These are phyloP conservation scores for Talaromyces sp. DNA, from an alignment of 2,329 filamentous ascomycete genomes.

Conservation along the genomic window DNA sequence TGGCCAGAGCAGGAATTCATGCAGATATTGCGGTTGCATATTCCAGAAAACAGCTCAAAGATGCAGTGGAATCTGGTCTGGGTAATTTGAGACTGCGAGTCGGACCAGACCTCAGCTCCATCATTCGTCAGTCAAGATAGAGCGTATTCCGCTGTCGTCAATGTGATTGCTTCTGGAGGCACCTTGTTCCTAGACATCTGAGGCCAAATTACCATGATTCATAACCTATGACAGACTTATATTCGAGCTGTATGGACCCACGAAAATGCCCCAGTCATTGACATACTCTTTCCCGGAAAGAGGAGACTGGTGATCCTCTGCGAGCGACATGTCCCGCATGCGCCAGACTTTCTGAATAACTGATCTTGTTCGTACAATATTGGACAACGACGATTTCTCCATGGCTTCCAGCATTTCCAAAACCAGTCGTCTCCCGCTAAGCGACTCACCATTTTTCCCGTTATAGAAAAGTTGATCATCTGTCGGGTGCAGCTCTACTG, in stretches of 20 bases:
- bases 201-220: background rate
- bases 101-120: background rate
- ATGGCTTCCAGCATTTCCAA: constrained; percentile 42
- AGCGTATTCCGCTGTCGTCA: background rate
- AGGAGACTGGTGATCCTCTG: constrained; percentile 15
- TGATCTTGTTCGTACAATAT: constrained; percentile 44
- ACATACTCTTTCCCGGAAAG: constrained; percentile 19
- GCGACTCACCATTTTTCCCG: constrained; percentile 19
- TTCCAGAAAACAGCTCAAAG: background rate
- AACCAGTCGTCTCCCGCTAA: constrained; percentile 39
- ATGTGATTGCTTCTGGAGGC: background rate
- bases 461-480: constrained; percentile 38
- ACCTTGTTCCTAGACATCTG: background rate
- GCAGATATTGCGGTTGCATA: background rate
- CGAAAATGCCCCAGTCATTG: constrained; percentile 45
- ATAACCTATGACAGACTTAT: constrained; percentile 39
- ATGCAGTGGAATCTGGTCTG: background rate
- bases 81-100: background rate
- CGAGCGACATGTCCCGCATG: constrained; percentile 39
- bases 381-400: constrained; percentile 41
- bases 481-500: constrained; percentile 41
- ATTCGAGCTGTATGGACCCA: constrained; percentile 41
- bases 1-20: background rate
- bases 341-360: constrained; percentile 51
- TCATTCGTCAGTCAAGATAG: background rate